Conservation (phyloP, 2,329 filamentous ascomycete species). For the Cercospora sp. region DNA sequence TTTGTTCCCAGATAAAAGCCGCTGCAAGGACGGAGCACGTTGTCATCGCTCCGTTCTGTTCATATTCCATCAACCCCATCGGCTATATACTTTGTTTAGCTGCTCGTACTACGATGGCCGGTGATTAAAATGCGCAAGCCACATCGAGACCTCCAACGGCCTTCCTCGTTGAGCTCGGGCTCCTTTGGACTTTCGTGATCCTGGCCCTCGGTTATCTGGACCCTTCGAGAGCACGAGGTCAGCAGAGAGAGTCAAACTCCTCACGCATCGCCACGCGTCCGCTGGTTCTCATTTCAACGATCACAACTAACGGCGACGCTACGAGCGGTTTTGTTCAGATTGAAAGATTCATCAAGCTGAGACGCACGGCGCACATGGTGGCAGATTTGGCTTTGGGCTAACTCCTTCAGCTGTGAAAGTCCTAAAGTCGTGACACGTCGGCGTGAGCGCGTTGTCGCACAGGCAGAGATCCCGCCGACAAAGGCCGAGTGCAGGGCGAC, state of each 20-base stretch:
- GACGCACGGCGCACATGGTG: conserved; percentile 8
- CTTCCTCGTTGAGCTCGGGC: conserved; percentile 4
- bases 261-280: background rate
- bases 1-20: background rate
- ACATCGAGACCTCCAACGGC: conserved; percentile 3
- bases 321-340: background rate
- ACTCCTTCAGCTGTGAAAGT: background rate
- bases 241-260: background rate
- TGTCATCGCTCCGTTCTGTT: background rate
- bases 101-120: background rate
- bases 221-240: background rate
- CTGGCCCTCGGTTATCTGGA: background rate
- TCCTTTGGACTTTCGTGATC: background rate
- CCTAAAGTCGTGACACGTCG: conserved; percentile 7
- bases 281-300: background rate
- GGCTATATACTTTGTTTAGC: background rate
- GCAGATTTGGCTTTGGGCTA: conserved; percentile 1
- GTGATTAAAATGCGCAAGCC: background rate
- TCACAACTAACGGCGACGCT: background rate
- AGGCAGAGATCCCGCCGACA: background rate
- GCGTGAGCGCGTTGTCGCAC: background rate
- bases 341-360: conserved; percentile 7
- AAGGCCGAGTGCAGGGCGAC: background rate
- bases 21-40: background rate
- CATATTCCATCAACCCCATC: background rate